Base-by-base conservation (phyloP, 2,329 filamentous ascomycete genomes). In the Ophiocordyceps robertsii region DNA sequence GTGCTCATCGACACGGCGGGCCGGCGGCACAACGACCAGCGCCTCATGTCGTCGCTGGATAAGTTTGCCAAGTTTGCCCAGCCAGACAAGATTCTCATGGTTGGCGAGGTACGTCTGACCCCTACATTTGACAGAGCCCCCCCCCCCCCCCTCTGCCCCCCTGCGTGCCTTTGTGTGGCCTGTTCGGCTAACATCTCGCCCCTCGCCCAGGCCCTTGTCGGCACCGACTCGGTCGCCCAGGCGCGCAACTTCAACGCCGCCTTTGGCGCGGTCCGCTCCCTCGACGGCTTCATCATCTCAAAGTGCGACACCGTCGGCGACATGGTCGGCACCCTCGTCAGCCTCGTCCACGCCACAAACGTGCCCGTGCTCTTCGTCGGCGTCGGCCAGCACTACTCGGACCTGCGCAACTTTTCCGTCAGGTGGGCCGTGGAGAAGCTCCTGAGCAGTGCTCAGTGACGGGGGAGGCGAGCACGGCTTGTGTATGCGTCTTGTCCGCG, bases 271-370 rank as follows among this genome's bases (percentile, higher is more conserved):
- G 80, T 79, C 13, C 72, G 90, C 44, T 76, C 77, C 27, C 72
- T 98, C 32, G 93, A 98, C 63, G 92, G 92, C 6, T 98, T 98
- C 63, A 95, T 98, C 58, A 95, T 98, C 53, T 90, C 83, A 46
- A 98, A 98, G 65, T 96, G 92, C 61, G 92, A 98, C 66, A 98
- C 92, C 0, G 93, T 98, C 32, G 93, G 92, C n/a, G 90, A 95
- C 65, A 96, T 96, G 89, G 88, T 95, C 37, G 88, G 75, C 52
- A 95, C 90, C 3, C 69, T 98, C 49, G 92, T 98, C 48, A 95
- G 86, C 59, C 90, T 98, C 70, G 90, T 98, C 33, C 90, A 96
- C 65, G 90, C 92, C 3, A 98, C 93, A 4, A 87, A 90, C 27
- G 93, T 98, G 38, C 93, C 93, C 0, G 88, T 98, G 17, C 73